Percentiles rank a stretch among this genome's conserved stretches.
These are phyloP conservation scores for Calophaca sinica DNA, from an alignment of 306 rosid species.

Conservation along the genomic window DNA sequence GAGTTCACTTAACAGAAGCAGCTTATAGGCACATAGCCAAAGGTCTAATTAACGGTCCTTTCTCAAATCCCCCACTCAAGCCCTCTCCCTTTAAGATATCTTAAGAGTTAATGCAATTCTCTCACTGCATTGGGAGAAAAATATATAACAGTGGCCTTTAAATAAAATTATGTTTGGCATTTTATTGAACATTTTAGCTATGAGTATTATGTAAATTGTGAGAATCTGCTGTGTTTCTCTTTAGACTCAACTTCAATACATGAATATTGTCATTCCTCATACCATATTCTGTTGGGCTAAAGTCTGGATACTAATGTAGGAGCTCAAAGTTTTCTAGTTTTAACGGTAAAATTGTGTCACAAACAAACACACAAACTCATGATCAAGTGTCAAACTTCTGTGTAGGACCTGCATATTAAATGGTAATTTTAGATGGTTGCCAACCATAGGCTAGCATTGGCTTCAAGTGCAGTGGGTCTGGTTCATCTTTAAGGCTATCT, in stretches of 20 bases:
- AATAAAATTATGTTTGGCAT: neutral
- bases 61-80: slow-evolving; percentile 54
- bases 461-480: neutral
- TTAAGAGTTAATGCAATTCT: slow-evolving; percentile 25
- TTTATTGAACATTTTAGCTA: neutral
- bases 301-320: neutral
- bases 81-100: slow-evolving; percentile 32
- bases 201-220: neutral
- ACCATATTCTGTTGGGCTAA: neutral
- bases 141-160: neutral
- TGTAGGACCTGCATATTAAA: too few relatives aligned
- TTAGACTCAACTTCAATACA: neutral
- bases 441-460: neutral
- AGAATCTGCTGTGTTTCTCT: too few relatives aligned
- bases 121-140: neutral
- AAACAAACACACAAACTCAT: too few relatives aligned
- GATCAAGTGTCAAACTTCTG: too few relatives aligned
- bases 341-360: too few relatives aligned
- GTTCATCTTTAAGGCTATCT: too few relatives aligned
- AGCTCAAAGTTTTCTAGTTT: neutral
- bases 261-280: neutral
- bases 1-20: slow-evolving; percentile 58
- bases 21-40: slow-evolving; percentile 50
- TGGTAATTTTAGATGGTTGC: too few relatives aligned
- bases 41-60: slow-evolving; percentile 56